Base-by-base conservation (phyloP, 345 rosid species). In the Rhodamnia rubescens region DNA sequence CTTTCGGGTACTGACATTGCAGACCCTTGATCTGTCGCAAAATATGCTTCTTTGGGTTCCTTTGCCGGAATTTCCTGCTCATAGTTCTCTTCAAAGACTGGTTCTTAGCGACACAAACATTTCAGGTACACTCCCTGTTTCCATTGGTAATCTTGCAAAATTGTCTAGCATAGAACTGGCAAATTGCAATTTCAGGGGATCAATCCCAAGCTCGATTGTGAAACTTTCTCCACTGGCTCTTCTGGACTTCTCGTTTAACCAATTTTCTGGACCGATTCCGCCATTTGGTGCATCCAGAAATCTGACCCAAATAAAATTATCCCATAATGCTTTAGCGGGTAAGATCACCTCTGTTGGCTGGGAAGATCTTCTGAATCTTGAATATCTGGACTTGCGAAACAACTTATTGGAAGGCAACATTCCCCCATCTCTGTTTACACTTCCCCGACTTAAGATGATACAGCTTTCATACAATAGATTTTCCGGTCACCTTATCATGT, bases 191-290 rank as follows among this genome's bases (percentile, higher is more conserved):
- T n/a, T n/a, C n/a, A n/a, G n/a, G n/a, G n/a, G n/a, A n/a, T n/a
- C n/a, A n/a, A n/a, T n/a, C n/a, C n/a, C n/a, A n/a, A n/a, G n/a
- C n/a, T n/a, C n/a, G n/a, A n/a, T n/a, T n/a, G n/a, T n/a, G n/a
- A n/a, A n/a, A n/a, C n/a, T n/a, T n/a, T n/a, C n/a, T n/a, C n/a
- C n/a, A n/a, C n/a, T n/a, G n/a, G n/a, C n/a, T n/a, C n/a, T n/a
- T n/a, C 94, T 92, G 84, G 89, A 90, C 54, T 83, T 92, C 20
- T 92, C 95, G 5, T 11, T 0, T 2, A 91, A 92, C n/a, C 86
- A 18, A 24, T 8, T 85, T 93, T 11, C 42, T 1, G 92, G 95
- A 56, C 44, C 82, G 59, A 21, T 93, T n/a, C 94, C 93, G 49
- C 61, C 90, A 1, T 56, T 88, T 36, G 26, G 58, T 1, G 1